A percentile compares a stretch with the other conserved stretches of the same genome.
Evolutionary conservation across 345 rosid genomes (phyloP).

Genomic region (Arabidopsis thaliana): DNA sequence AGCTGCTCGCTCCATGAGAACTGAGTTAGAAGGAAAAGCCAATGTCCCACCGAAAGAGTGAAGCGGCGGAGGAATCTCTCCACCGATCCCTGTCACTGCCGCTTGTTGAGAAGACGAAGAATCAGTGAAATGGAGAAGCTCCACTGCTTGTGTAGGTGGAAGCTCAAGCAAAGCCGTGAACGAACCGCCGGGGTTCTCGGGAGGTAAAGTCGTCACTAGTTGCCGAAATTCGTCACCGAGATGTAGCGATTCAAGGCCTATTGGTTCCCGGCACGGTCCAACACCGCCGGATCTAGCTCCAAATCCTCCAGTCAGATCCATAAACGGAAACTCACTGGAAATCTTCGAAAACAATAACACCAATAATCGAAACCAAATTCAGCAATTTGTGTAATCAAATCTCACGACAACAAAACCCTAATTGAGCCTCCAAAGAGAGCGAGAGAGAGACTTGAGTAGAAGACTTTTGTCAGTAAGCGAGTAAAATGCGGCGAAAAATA

Average conservation of each 20-base stretch:
- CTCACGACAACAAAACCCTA: neutral
- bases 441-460: conserved; percentile 15
- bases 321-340: conserved; percentile 15
- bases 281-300: conserved; percentile 54
- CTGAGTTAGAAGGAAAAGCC: conserved; percentile 45
- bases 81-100: conserved; percentile 25
- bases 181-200: conserved; percentile 57
- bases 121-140: conserved; percentile 64
- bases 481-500: conserved; percentile 16
- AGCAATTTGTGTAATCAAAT: conserved; percentile 15
- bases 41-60: conserved; percentile 43
- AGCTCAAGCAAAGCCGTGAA: conserved; percentile 75
- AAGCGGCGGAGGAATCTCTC: conserved; percentile 41
- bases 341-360: neutral
- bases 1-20: conserved; percentile 47
- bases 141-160: conserved; percentile 63
- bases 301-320: conserved; percentile 55
- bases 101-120: conserved; percentile 43
- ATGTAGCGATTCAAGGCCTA: conserved; percentile 55
- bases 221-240: conserved; percentile 62
- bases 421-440: neutral
- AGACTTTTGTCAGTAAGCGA: conserved; percentile 29
- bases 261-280: conserved; percentile 34
- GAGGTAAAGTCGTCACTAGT: conserved; percentile 45
- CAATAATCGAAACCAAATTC: neutral